Conservation (phyloP, 176 grass and related monocot genomes). For the Lolium rigidum region DNA sequence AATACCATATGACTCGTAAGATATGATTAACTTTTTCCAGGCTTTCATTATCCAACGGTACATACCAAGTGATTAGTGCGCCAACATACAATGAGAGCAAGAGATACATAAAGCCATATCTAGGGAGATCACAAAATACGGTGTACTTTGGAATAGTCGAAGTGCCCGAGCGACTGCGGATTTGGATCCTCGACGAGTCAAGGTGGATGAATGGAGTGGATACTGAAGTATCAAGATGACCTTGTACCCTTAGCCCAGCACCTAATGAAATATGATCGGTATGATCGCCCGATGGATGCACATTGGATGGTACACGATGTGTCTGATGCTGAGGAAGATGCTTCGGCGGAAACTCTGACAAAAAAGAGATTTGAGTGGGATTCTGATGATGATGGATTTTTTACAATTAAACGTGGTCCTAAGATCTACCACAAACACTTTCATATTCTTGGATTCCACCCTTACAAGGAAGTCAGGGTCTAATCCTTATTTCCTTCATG, state of each 20-base stretch:
- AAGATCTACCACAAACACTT: neutral
- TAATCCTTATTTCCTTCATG: too few species aligned
- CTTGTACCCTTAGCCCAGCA: too few species aligned
- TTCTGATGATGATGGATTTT: slow-evolving; percentile 26
- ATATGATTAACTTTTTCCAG: neutral
- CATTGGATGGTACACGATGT: neutral
- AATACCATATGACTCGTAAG: too few species aligned
- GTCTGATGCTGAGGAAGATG: neutral
- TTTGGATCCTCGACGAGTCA: slow-evolving; percentile 3
- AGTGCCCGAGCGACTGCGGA: neutral
- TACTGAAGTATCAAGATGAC: too few species aligned
- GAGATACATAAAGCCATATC: neutral
- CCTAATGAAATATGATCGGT: too few species aligned
- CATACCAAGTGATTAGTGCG: neutral
- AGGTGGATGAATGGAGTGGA: neutral
- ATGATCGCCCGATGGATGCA: neutral
- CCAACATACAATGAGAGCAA: neutral
- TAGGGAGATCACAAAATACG: neutral
- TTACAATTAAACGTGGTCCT: neutral
- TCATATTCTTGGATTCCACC: neutral
- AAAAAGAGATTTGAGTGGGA: slow-evolving; percentile 3
- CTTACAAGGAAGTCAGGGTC: slow-evolving; percentile 28
- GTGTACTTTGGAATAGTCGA: neutral
- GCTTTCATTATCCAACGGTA: neutral
- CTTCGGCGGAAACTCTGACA: neutral